Evolutionary conservation across 768 basidiomycete species (phyloP), one percentile per base, ranked within the genome.

Genomic region (Leccinellum luteum): DNA sequence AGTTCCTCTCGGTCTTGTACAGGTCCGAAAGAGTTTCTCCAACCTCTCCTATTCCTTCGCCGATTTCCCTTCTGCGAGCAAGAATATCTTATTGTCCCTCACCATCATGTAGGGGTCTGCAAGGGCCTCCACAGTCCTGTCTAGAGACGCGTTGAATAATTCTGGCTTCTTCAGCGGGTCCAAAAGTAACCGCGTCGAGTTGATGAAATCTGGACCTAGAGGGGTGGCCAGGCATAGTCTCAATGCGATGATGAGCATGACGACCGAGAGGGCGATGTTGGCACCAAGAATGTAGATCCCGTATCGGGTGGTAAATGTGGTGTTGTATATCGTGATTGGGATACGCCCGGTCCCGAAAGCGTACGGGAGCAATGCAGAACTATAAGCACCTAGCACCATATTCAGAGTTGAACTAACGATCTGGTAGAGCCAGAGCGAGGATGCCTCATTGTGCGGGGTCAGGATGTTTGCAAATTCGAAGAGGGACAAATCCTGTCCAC

Each of bases 131-230:
- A 41, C 6, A 6, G 58, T 56, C 19, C 28, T 38, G 0, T 5
- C 8, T 32, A 60, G 6, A 9, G 59, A 48, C 1, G 54, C 51
- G 15, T 64, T 52, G 51, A 64, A 64, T 7, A 61, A 43, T 9
- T 56, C 55, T 4, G 63, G 28, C 15, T 56, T 49, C 50, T 43
- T 56, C 53, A 65, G 9, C n/a, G 57, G 44, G 38, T 41, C 38
- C 38, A 41, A 10, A 9, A 41, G 4, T n/a, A 41, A n/a, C n/a
- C n/a, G 17, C n/a, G 57, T 55, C 15, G 55, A 15, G 47, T 62
- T 14, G 14, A 50, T 41, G 27, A 63, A 62, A 43, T 59, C 55
- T 17, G 52, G 9, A 3, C 52, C 27, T 12, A 64, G 55, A 48
- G n/a, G 38, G 21, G 51, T 54, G 1, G 32, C 50, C 13, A 52